Conservation (phyloP, 163 green algal species). For the Chlamydomonas reinhardtii region DNA sequence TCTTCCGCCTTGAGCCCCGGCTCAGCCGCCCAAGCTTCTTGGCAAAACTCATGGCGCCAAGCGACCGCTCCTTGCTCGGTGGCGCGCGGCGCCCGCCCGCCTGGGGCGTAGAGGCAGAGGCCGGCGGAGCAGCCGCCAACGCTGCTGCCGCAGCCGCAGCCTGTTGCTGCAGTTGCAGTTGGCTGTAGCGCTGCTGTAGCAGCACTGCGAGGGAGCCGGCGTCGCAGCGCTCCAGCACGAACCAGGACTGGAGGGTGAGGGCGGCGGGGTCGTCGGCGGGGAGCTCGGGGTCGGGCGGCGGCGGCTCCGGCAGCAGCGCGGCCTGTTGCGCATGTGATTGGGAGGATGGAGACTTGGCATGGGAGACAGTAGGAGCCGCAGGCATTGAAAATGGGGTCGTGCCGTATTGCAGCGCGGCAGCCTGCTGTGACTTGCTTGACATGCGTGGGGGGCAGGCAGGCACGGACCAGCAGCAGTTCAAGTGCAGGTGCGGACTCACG, state of each 20-base stretch:
- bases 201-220: conserved; percentile 26
- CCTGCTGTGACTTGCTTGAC: too few species aligned
- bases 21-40: not conserved
- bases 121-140: not conserved
- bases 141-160: not conserved
- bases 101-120: not conserved
- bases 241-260: conserved; percentile 10
- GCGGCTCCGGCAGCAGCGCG: not conserved
- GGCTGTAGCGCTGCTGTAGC: conserved; percentile 7
- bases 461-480: too few species aligned
- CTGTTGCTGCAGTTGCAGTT: not conserved
- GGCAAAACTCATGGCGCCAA: not conserved
- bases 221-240: conserved; percentile 39
- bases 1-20: too few species aligned
- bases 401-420: too few species aligned
- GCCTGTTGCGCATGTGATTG: not conserved
- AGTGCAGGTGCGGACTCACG: too few species aligned
- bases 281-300: not conserved
- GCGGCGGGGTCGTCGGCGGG: not conserved
- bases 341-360: too few species aligned
- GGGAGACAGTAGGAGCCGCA: too few species aligned
- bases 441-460: too few species aligned
- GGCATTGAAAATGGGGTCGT: too few species aligned
- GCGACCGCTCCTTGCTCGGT: too few species aligned
- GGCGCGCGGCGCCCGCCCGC: too few species aligned